Evolutionary conservation across 1,139 yeast genomes (phyloP).

Genomic region (Saccharomycopsis phalli): DNA sequence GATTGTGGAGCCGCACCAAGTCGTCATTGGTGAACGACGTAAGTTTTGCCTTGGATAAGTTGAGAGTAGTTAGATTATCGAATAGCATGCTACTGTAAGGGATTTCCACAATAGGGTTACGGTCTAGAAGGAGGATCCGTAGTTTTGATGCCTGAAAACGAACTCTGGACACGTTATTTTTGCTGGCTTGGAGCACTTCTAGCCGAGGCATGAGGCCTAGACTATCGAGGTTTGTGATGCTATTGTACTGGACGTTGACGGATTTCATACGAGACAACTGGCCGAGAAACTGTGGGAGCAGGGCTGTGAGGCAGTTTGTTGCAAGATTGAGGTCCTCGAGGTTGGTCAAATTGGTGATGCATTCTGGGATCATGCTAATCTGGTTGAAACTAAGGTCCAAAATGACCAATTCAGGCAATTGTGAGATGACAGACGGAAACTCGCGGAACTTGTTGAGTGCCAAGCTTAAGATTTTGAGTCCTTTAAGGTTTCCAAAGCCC

Average conservation of each 20-base stretch:
- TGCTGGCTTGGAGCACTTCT: conserved; percentile 67
- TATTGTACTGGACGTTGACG: conserved; percentile 72
- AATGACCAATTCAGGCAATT: conserved; percentile 49
- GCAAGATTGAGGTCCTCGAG: conserved; percentile 66
- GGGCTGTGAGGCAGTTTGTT: conserved; percentile 57
- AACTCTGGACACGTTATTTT: conserved; percentile 68
- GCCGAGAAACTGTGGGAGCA: conserved; percentile 46
- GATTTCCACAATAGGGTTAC: conserved; percentile 77
- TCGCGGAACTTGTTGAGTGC: conserved; percentile 69
- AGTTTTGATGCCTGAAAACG: conserved; percentile 52
- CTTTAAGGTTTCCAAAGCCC: conserved; percentile 45
- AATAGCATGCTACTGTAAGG: conserved; percentile 51
- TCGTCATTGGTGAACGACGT: conserved; percentile 64
- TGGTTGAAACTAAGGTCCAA: conserved; percentile 81
- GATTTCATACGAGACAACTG: conserved; percentile 53
- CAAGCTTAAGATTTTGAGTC: conserved; percentile 55
- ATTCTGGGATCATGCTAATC: conserved; percentile 50
- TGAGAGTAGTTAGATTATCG: conserved; percentile 59
- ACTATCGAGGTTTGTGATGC: conserved; percentile 53
- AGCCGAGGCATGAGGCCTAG: conserved; percentile 56
- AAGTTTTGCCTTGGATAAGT: conserved; percentile 73
- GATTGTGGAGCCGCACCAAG: conserved; percentile 49
- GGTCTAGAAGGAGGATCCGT: conserved; percentile 47
- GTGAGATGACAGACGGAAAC: conserved; percentile 66
- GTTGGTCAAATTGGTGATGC: conserved; percentile 48